Base-by-base conservation (phyloP, 208 protist genomes). In the Crithidia expoeki region DNA sequence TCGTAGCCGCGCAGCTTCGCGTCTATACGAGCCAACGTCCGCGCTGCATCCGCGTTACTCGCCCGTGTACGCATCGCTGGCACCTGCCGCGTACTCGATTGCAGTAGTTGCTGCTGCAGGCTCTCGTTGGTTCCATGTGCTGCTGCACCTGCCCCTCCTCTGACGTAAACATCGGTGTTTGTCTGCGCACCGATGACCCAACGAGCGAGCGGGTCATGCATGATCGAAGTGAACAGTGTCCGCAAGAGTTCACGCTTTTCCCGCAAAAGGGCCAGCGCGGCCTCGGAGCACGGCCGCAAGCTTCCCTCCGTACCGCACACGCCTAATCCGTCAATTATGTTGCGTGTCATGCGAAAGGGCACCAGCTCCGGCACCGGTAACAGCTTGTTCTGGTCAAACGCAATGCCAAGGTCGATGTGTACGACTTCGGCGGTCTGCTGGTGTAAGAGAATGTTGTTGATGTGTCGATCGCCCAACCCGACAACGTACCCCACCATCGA, bases 401-500 rank as follows among this genome's bases (percentile, higher is more conserved):
- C 95, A 68, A 98, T 89, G 30, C 97, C 98, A 10, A 98, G 81
- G 70, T 99, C 98, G 72, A 99, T 99, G 65, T 98, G 96, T 33
- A 99, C 85, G 28, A 98, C 62, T 68, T 98, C 94, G 3, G 88
- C 97, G 0, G 90, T 94, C 21, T 61, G 62, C 7, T 56, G 72
- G 71, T 99, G 96, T 12, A 99, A 74, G 1, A 99, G 83, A 11
- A 99, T 87, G 81, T 99, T 99, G 64, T 93, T 91, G 38, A 76
- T 64, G 78, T 99, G 98, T 19, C 98, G 85, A 75, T 99, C 98
- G 7, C 98, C 98, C 16, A 99, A 84, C 16, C 98, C 98, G 2
- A 99, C 77, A 9, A 98, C 46, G 85, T 98, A 99, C 38, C 98
- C 97, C 14, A 99, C 73, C 53, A 99, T 96, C 47, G 85, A 96